phyloP scores from a whole-genome alignment of 1,139 yeast species.

The Saccharomycopsis crataegensis region DNA sequence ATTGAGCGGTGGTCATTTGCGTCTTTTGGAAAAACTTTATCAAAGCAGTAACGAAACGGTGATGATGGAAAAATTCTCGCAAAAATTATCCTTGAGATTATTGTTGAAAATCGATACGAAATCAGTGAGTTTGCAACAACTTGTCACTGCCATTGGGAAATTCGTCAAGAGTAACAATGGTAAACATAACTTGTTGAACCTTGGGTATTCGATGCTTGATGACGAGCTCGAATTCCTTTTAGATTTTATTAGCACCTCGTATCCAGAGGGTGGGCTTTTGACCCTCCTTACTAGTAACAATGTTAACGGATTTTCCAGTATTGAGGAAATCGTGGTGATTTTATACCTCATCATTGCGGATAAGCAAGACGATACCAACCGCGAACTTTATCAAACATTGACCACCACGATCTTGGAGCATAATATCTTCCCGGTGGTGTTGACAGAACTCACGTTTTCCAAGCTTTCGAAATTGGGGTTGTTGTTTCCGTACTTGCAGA shows the following conservation, averaged over 20 bases:
- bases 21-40: constrained; percentile 37
- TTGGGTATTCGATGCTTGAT: constrained; percentile 29
- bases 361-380: background rate
- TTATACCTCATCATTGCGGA: constrained; percentile 18
- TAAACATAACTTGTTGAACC: constrained; percentile 3
- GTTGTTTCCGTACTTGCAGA: background rate
- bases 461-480: background rate
- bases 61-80: constrained; percentile 43
- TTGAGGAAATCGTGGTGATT: constrained; percentile 22
- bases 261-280: constrained; percentile 2
- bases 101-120: constrained; percentile 31
- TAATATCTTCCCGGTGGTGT: constrained; percentile 5
- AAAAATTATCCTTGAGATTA: constrained; percentile 42
- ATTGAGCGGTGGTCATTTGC: constrained; percentile 28
- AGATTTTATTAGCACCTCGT: constrained; percentile 27
- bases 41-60: constrained; percentile 54
- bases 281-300: background rate
- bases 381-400: background rate
- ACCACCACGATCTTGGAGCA: constrained; percentile 1
- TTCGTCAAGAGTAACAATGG: constrained; percentile 36
- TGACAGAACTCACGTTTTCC: constrained; percentile 10
- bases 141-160: constrained; percentile 31
- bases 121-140: constrained; percentile 24
- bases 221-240: constrained; percentile 30
- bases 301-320: constrained; percentile 6